Base-by-base conservation (phyloP, 1,139 yeast species). In the Diutina pseudorugosa region DNA sequence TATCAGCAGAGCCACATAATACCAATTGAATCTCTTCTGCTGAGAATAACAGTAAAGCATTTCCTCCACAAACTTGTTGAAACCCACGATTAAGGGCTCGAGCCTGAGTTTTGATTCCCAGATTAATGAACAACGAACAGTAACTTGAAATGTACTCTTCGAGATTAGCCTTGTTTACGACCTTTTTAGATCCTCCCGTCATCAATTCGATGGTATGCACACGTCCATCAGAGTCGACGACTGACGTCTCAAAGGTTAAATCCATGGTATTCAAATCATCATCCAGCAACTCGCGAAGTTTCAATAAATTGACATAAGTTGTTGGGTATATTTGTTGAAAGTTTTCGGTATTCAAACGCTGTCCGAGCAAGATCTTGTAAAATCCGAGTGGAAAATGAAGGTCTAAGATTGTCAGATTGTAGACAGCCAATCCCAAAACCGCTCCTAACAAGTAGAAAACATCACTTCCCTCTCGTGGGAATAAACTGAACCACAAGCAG, bases 331-430 rank as follows among this genome's bases (percentile, higher is more conserved):
- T 62, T 55, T 80, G 79, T 48, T 68, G 64, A 57, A 82, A 85
- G 64, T 93, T 98, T 1, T 76, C 77, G 52, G 86, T 66, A 0
- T 73, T 73, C 33, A 82, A 69, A 1, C 76, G 76, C 52, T 76
- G 72, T 2, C 79, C 80, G 56, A 89, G 70, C 49, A 93, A 69
- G 56, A 86, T 76, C 66, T 88, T 91, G 67, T 85, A 93, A 51
- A 90, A 66, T 0, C 86, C 87, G 44, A 72, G 69, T 0, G 98
- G 96, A 56, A 93, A 81, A 51, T 77, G 77, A 53, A 90, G 70
- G 62, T 90, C 96, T 51, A 93, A 69, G 51, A 91, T 89, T 1
- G 93, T 85, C 0, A 96, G 86, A 65, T 93, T 93, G 65, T 88
- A 90, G 47, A 93, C 82, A 0, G 98, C 97, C 60, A 93, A 73